Evolutionary conservation across 208 protist species (phyloP).

Genomic region (Crithidia expoeki): DNA sequence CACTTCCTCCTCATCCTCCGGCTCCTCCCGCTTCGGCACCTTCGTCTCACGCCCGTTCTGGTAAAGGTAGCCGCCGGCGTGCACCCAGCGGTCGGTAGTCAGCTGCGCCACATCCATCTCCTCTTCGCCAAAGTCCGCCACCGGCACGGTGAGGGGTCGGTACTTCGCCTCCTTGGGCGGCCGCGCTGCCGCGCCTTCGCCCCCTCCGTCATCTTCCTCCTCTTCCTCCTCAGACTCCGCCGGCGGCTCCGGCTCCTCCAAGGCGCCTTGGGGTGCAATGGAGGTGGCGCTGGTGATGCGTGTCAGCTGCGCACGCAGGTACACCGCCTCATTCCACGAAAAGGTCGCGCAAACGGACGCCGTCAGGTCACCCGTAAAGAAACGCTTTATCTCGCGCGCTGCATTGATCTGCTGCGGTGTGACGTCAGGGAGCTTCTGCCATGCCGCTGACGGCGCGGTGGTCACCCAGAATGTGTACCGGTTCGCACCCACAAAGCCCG

Average conservation of each 20-base stretch:
- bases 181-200: slow-evolving; percentile 22
- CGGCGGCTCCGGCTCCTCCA: slow-evolving; percentile 83
- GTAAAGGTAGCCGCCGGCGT: slow-evolving; percentile 82
- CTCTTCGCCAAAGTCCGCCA: slow-evolving; percentile 74
- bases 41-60: slow-evolving; percentile 90
- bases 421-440: slow-evolving; percentile 91
- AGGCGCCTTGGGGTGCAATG: slow-evolving; percentile 87
- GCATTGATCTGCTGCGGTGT: slow-evolving; percentile 93
- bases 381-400: slow-evolving; percentile 82
- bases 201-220: slow-evolving; percentile 81
- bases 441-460: slow-evolving; percentile 70
- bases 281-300: slow-evolving; percentile 91
- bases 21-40: slow-evolving; percentile 85
- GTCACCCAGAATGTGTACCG: slow-evolving; percentile 93
- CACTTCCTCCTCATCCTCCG: slow-evolving; percentile 68
- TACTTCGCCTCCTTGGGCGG: slow-evolving; percentile 90
- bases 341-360: slow-evolving; percentile 84
- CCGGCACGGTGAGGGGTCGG: slow-evolving; percentile 59
- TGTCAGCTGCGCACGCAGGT: slow-evolving; percentile 94
- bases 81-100: slow-evolving; percentile 89
- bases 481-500: slow-evolving; percentile 85
- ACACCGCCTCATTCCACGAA: slow-evolving; percentile 90
- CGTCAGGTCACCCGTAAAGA: slow-evolving; percentile 92
- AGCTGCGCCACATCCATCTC: slow-evolving; percentile 81
- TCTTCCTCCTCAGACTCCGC: slow-evolving; percentile 88